phyloP scores from a whole-genome alignment of 805 yeast species.

The Blastobotrys terrestris region DNA sequence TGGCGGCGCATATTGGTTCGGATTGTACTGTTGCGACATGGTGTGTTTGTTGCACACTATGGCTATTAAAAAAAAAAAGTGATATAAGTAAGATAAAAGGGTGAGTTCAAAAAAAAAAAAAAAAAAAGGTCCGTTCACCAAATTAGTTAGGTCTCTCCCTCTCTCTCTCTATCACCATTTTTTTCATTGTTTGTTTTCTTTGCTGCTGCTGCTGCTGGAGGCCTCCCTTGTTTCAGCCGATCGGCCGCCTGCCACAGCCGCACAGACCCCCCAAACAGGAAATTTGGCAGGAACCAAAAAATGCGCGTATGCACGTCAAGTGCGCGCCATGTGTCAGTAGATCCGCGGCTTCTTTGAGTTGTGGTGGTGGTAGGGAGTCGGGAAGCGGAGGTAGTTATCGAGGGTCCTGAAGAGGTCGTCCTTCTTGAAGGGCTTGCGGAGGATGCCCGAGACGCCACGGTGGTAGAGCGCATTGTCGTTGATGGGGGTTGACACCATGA shows the following conservation, averaged over 20 bases:
- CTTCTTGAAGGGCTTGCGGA: conserved; percentile 91
- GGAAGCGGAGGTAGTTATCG: conserved; percentile 3
- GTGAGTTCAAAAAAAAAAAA: no score
- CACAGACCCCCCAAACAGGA: neutral
- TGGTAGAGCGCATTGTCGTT: conserved; percentile 47
- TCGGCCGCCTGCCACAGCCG: neutral
- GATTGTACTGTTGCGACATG: neutral
- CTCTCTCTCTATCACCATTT: neutral
- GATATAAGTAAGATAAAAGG: no score
- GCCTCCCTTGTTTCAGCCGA: neutral
- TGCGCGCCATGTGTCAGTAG: neutral
- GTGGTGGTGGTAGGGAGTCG: neutral
- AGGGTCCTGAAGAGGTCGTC: conserved; percentile 75
- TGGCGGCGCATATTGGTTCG: conserved; percentile 10
- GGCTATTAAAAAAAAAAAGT: no score
- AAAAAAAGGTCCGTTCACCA: no score
- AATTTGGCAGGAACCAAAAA: neutral
- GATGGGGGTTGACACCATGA: conserved; percentile 12
- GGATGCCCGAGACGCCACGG: conserved; percentile 87
- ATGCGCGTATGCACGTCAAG: neutral
- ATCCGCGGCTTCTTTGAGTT: neutral
- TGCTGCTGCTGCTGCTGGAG: neutral
- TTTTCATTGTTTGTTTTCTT: neutral
- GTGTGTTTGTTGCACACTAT: neutral
- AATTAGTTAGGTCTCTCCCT: neutral